Evolutionary conservation across 164 flowering plant genomes (phyloP).

Genomic region (Sextonia rubra): DNA sequence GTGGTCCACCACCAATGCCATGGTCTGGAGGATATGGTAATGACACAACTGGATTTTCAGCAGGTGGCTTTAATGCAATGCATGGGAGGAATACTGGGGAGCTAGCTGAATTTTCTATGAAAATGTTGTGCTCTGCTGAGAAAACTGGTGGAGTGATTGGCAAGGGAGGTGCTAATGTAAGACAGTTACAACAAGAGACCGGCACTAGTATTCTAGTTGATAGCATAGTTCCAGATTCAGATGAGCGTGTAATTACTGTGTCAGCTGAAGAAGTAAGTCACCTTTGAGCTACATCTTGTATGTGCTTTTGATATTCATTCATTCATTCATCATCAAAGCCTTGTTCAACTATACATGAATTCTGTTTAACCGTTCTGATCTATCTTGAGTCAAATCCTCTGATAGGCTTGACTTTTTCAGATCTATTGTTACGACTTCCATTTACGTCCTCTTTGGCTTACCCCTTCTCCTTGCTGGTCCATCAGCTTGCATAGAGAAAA

Average conservation of each 20-base stretch:
- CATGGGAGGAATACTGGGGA: slow-evolving; percentile 33
- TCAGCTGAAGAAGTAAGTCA: slow-evolving; percentile 53
- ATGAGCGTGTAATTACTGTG: slow-evolving; percentile 59
- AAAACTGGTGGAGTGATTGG: slow-evolving; percentile 75
- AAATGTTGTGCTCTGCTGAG: slow-evolving; percentile 57
- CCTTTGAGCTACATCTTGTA: neutral
- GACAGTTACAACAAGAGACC: slow-evolving; percentile 55
- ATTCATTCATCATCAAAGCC: too few relatives aligned
- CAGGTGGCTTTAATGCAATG: slow-evolving; percentile 33
- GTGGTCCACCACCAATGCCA: slow-evolving; percentile 39
- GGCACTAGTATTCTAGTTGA: slow-evolving; percentile 63
- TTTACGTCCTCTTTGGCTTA: too few relatives aligned
- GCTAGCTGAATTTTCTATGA: slow-evolving; percentile 54
- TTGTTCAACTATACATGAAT: too few relatives aligned
- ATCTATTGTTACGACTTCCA: too few relatives aligned
- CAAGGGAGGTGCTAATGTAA: slow-evolving; percentile 60
- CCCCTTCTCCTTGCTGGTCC: too few relatives aligned
- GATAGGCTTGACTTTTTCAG: too few relatives aligned
- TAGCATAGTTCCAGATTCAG: slow-evolving; percentile 35
- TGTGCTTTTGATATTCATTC: too few relatives aligned
- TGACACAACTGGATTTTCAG: slow-evolving; percentile 29
- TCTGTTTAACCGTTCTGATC: too few relatives aligned
- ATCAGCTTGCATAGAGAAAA: too few relatives aligned
- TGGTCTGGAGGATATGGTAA: slow-evolving; percentile 39
- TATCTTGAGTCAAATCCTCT: too few relatives aligned